Evolutionary conservation across 2,329 filamentous ascomycete genomes (phyloP), one percentile per base, ranked within the genome.

Genomic region (Fusarium multiceps): DNA sequence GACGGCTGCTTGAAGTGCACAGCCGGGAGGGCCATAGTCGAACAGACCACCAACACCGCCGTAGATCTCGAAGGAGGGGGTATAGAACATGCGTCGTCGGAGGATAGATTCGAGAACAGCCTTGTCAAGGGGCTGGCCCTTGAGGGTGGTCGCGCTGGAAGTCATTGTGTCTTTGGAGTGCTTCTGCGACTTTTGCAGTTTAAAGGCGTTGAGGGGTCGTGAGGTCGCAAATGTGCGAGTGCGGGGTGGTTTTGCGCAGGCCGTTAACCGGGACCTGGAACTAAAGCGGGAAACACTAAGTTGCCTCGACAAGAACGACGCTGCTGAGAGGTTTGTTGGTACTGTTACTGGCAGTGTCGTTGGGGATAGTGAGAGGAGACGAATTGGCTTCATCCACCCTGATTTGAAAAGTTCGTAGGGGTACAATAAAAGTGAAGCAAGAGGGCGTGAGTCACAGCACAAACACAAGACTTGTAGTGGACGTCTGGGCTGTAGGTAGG

Each of bases 61-160:
- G 79, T 98, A 98, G 76, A 97, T 95, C 82, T 98, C 96, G 81
- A 98, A 98, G 58, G 94, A 91, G 56, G 94, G 94, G 69, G 94
- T 97, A 83, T 96, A 97, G 86, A 98, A 98, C 83, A 95, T 86
- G 80, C 94, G 92, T 72, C 94, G 92, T 73, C 92, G 90, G 75
- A 98, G 90, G 77, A 98, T 88, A 66, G 90, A 92, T 78, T 98
- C 96, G 77, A 98, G 89, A 60, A 88, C 85, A 63, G 87, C 84
- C 77, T 93, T 90, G 82, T 98, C 94, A 75, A 99, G 91, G 82
- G 93, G 90, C 85, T 97, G 90, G 76, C 95, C 96, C 82, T 92
- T 94, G 78, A 93, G 89, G 64, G 94, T 97, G 72, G 92, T 96
- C 34, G 85, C 85, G 59, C 83, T 80, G 61, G 84, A 80, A 51